Evolutionary conservation across 1,139 yeast genomes (phyloP), one percentile per base, ranked within the genome.

Genomic region (Zygoascus hellenicus): DNA sequence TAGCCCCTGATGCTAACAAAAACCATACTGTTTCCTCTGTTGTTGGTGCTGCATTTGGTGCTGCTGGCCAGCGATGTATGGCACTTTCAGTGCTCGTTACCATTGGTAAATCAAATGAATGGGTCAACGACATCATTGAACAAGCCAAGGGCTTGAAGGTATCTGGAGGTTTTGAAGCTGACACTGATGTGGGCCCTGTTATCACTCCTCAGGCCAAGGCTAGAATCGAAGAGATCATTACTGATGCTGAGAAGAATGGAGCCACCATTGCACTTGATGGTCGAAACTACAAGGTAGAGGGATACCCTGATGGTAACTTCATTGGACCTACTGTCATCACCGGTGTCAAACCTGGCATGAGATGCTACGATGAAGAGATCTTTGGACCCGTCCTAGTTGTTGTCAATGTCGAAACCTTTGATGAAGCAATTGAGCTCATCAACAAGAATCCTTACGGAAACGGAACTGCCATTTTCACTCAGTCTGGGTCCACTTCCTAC

Each of bases 1-100:
- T 82, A 30, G 73, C 81, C 54, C 89, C 89, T 7, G 90, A 83
- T 59, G 88, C 90, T 31, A 76, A 80, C 67, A 80, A 78, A 64
- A 66, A 69, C 53, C 84, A 80, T 55, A 80, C 85, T 49, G 68
- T 83, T 55, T 81, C 80, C 61, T 82, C 87, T 26, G 68, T 83
- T 39, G 81, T 74, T 48, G 90, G 90, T 42, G 89, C 92, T 39
- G 87, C 88, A 17, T 83, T 84, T 59, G 92, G 92, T 37, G 92
- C 92, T 51, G 90, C 90, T 32, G 92, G 92, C 51, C 90, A 83
- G 70, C 77, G 92, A 65, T 83, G 92, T 67, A 83, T 83, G 90
- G 90, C 90, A 11, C 80, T 84, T 42, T 78, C 85, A 13, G 88
- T 81, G 4, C 72, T 83, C 53, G 87, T 83, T 16, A 77, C 88